Conservation (phyloP, 768 basidiomycete species). For the Russula sp. region DNA sequence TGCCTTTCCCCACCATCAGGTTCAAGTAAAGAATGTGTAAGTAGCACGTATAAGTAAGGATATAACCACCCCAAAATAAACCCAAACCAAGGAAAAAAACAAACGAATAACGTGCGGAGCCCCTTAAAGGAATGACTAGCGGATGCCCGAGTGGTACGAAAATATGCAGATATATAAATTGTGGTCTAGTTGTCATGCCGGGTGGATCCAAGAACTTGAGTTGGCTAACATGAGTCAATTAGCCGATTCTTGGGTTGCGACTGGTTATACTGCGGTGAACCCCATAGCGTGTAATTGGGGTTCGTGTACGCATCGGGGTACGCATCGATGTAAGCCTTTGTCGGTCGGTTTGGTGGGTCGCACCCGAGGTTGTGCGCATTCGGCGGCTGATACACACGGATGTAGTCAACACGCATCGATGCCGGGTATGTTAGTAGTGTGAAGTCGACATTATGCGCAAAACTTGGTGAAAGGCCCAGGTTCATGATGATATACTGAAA, state of each 20-base stretch:
- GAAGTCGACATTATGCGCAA: slow-evolving; percentile 65
- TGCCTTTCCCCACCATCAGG: background rate
- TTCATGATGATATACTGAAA: slow-evolving; percentile 78
- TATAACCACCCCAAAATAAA: slow-evolving; percentile 2
- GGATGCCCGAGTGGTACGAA: background rate
- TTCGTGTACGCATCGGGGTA: slow-evolving; percentile 77
- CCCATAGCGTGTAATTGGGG: slow-evolving; percentile 77
- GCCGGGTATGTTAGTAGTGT: slow-evolving; percentile 66
- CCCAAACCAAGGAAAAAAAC: slow-evolving; percentile 4
- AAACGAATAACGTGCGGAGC: background rate
- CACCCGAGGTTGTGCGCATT: slow-evolving; percentile 76
- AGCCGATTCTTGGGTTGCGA: slow-evolving; percentile 26
- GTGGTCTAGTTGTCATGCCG: background rate
- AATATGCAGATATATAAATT: slow-evolving; percentile 10
- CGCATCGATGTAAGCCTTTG: slow-evolving; percentile 74
- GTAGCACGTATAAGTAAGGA: slow-evolving; percentile 4
- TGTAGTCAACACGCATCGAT: slow-evolving; percentile 78
- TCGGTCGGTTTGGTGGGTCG: slow-evolving; percentile 76
- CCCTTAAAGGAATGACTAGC: background rate
- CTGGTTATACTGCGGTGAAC: slow-evolving; percentile 30
- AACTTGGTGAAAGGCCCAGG: slow-evolving; percentile 81
- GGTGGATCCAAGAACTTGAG: background rate
- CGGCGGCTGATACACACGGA: slow-evolving; percentile 85
- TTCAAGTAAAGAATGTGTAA: slow-evolving; percentile 3
- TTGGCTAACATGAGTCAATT: slow-evolving; percentile 9